phyloP scores from a whole-genome alignment of 805 yeast species.

The Phaffomyces thermotolerans region DNA sequence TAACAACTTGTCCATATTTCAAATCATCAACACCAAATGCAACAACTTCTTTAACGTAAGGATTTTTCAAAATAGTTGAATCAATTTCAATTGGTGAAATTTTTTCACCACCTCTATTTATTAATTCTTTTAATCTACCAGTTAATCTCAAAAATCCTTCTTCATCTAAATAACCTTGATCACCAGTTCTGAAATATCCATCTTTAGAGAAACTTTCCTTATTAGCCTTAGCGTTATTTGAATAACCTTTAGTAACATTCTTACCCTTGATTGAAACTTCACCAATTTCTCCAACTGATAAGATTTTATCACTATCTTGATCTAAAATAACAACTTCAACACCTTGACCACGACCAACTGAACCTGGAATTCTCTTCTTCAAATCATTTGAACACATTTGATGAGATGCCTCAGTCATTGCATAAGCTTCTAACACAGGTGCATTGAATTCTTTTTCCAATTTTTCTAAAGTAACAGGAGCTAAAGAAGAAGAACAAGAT shows the following conservation, averaged over 20 bases:
- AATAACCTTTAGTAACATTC: constrained; percentile 65
- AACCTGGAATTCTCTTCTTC: constrained; percentile 58
- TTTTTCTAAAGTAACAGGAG: constrained; percentile 54
- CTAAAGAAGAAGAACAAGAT: constrained; percentile 66
- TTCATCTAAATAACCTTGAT: constrained; percentile 55
- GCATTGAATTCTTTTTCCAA: constrained; percentile 52
- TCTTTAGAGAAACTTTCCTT: constrained; percentile 49
- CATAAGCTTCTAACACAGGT: constrained; percentile 71
- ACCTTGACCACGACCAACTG: constrained; percentile 70
- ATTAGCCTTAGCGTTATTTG: constrained; percentile 67
- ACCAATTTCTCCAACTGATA: constrained; percentile 50
- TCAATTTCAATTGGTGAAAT: constrained; percentile 70
- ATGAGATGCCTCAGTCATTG: constrained; percentile 79
- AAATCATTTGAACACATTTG: constrained; percentile 69
- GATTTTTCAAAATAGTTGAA: constrained; percentile 50
- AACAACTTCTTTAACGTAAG: constrained; percentile 63
- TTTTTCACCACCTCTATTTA: constrained; percentile 74
- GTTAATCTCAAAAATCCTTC: constrained; percentile 56
- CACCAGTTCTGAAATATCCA: constrained; percentile 70
- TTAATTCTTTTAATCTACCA: constrained; percentile 67
- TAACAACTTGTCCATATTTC: constrained; percentile 64
- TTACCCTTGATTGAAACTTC: constrained; percentile 64
- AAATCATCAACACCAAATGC: constrained; percentile 61
- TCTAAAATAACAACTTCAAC: constrained; percentile 55
- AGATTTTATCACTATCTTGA: constrained; percentile 33